Conservation (phyloP, 2,329 filamentous ascomycete genomes). For the Cyphellophora europaea region DNA sequence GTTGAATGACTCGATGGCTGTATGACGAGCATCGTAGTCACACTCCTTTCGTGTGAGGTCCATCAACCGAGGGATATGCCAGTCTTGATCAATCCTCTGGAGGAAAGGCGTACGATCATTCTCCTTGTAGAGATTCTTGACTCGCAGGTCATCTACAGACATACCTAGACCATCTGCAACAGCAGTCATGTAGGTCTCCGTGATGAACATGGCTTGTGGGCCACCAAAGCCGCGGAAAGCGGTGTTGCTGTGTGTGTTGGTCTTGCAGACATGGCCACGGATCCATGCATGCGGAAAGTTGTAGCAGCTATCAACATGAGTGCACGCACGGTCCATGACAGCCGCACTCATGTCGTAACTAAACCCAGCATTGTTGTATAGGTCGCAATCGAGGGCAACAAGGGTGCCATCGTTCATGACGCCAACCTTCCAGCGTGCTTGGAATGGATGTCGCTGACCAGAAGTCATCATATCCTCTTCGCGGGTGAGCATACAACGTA, state of each 20-base stretch:
- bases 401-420: conserved; percentile 90
- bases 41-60: conserved; percentile 73
- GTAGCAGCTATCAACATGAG: conserved; percentile 85
- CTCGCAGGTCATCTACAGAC: conserved; percentile 67
- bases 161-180: conserved; percentile 81
- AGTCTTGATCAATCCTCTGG: conserved; percentile 69
- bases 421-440: conserved; percentile 85
- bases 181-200: conserved; percentile 81
- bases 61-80: conserved; percentile 94
- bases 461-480: conserved; percentile 92
- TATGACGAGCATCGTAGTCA: conserved; percentile 59
- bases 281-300: conserved; percentile 77
- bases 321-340: conserved; percentile 75
- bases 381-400: conserved; percentile 80
- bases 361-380: conserved; percentile 89
- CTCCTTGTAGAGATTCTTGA: conserved; percentile 79
- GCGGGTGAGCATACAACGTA: conserved; percentile 90
- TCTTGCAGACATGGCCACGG: conserved; percentile 78
- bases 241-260: conserved; percentile 95
- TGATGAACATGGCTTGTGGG: conserved; percentile 91
- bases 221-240: conserved; percentile 96
- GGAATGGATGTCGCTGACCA: conserved; percentile 88
- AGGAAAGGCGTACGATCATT: conserved; percentile 83
- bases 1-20: conserved; percentile 72
- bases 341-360: conserved; percentile 61